Percentiles rank a stretch among this genome's conserved stretches.
phyloP scores from a whole-genome alignment of 345 rosid species.

The Salix dunnii region DNA sequence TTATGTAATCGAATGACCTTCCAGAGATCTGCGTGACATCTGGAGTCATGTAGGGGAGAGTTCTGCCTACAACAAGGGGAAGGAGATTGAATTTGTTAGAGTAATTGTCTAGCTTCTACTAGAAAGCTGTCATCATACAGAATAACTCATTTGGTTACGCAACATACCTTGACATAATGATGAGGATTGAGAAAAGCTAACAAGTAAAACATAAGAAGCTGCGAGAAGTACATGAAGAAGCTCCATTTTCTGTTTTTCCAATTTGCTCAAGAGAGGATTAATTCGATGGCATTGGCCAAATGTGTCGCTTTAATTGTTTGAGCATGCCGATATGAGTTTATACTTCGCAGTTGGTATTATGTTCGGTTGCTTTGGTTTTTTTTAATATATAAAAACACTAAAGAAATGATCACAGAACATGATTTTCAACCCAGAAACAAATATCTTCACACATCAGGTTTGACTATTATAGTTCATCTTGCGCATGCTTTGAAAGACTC shows the following conservation, averaged over 20 bases:
- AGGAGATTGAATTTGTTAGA: background rate
- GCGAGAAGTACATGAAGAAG: slow-evolving; percentile 14
- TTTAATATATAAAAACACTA: too few species aligned
- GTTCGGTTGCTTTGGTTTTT: too few species aligned
- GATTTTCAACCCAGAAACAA: too few species aligned
- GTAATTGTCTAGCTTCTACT: background rate
- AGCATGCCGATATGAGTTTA: too few species aligned
- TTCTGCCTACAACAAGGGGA: slow-evolving; percentile 32
- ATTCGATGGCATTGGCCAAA: too few species aligned
- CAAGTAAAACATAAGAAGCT: slow-evolving; percentile 15
- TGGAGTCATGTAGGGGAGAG: slow-evolving; percentile 54
- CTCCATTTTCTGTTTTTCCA: slow-evolving; percentile 6
- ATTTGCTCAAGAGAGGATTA: background rate
- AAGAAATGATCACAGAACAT: too few species aligned
- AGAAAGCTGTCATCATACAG: background rate
- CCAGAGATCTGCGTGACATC: slow-evolving; percentile 53
- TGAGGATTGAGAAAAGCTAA: slow-evolving; percentile 10
- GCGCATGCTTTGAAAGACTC: too few species aligned
- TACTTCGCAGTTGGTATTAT: too few species aligned
- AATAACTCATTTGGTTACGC: background rate
- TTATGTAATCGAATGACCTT: slow-evolving; percentile 64
- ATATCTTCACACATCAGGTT: too few species aligned
- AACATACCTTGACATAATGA: slow-evolving; percentile 35
- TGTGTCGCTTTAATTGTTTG: too few species aligned
- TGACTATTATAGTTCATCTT: too few species aligned